phyloP scores from a whole-genome alignment of 2,329 filamentous ascomycete genomes.

The Trichoderma aggressivum region DNA sequence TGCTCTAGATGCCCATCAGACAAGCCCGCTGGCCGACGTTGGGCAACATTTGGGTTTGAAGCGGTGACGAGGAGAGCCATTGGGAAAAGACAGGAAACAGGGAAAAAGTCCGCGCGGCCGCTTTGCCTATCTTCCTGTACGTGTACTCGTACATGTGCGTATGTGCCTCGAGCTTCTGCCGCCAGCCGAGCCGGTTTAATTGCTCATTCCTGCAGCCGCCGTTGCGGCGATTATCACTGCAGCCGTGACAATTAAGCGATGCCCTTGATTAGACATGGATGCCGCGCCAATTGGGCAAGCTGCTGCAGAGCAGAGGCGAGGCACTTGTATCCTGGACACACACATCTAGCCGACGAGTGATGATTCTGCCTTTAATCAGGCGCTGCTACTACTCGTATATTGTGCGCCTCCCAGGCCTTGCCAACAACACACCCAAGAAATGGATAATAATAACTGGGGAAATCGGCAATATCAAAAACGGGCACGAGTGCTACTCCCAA shows the following conservation, averaged over 20 bases:
- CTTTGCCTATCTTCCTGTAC: neutral
- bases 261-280: neutral
- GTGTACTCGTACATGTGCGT: neutral
- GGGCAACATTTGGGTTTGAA: constrained; percentile 6
- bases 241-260: neutral
- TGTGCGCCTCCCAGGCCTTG: neutral
- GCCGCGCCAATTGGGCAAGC: neutral
- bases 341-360: neutral
- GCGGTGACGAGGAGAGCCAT: constrained; percentile 4
- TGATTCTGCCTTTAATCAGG: neutral
- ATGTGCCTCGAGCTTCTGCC: neutral
- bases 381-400: neutral
- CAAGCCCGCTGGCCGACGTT: neutral
- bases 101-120: neutral
- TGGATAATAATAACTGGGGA: neutral
- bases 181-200: constrained; percentile 7
- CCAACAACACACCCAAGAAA: neutral
- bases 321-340: neutral
- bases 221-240: neutral
- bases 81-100: neutral
- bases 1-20: neutral
- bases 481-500: neutral
- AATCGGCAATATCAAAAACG: neutral
- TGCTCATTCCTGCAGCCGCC: constrained; percentile 7
- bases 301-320: neutral